These are phyloP conservation scores for Stemphylium lycopersici DNA, from an alignment of 2,329 filamentous ascomycete genomes.

Conservation along the genomic window DNA sequence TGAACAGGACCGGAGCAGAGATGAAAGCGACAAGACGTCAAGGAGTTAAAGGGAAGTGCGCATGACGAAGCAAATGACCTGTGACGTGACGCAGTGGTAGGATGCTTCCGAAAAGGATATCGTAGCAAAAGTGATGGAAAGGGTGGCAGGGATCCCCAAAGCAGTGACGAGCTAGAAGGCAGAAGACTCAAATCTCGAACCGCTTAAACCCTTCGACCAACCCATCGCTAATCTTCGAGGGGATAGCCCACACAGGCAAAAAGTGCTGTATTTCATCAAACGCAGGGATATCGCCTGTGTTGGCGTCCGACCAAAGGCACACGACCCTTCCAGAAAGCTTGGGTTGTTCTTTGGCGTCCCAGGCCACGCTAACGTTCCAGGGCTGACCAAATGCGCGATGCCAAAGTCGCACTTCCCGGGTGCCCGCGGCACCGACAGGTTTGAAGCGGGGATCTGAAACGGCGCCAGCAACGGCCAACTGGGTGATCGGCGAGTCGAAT, in stretches of 20 bases:
- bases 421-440: conserved; percentile 65
- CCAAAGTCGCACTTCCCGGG: conserved; percentile 77
- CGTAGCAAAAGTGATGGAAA: conserved; percentile 38
- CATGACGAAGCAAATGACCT: conserved; percentile 31
- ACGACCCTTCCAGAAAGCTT: conserved; percentile 65
- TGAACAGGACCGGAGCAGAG: background rate
- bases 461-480: conserved; percentile 68
- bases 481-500: conserved; percentile 71
- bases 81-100: conserved; percentile 37
- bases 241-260: conserved; percentile 77
- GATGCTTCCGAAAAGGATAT: conserved; percentile 43
- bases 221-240: conserved; percentile 77
- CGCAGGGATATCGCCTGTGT: conserved; percentile 77
- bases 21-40: conserved; percentile 1
- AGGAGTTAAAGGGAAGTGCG: conserved; percentile 21
- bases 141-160: conserved; percentile 31
- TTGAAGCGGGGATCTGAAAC: conserved; percentile 70
- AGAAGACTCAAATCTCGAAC: conserved; percentile 54
- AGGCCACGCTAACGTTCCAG: conserved; percentile 78
- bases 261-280: conserved; percentile 79
- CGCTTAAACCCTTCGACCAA: conserved; percentile 79
- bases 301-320: conserved; percentile 89
- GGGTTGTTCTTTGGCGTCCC: conserved; percentile 54
- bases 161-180: conserved; percentile 25
- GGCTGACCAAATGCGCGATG: conserved; percentile 76